phyloP scores from a whole-genome alignment of 1,139 yeast species.

The Nadsonia commutata region DNA sequence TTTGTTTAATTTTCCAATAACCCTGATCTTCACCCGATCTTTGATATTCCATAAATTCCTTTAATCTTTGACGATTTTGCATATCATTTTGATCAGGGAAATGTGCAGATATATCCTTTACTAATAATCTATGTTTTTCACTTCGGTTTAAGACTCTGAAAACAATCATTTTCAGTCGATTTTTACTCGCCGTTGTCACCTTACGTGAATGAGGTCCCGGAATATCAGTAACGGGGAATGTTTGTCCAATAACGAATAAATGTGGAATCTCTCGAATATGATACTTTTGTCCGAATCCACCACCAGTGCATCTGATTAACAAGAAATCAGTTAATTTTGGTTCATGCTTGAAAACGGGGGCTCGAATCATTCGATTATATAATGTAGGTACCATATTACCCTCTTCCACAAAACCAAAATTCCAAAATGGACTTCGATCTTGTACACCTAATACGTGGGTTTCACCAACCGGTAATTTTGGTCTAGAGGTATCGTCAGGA shows the following conservation, averaged over 20 bases:
- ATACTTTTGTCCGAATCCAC: constrained; percentile 38
- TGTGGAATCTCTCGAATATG: constrained; percentile 53
- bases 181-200: constrained; percentile 85
- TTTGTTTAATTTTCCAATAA: constrained; percentile 77
- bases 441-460: constrained; percentile 91
- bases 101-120: constrained; percentile 78
- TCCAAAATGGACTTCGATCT: constrained; percentile 96
- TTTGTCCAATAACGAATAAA: constrained; percentile 79
- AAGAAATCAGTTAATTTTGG: constrained; percentile 67
- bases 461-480: constrained; percentile 83
- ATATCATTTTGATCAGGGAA: constrained; percentile 96
- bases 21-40: constrained; percentile 93
- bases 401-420: constrained; percentile 90
- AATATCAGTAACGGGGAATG: constrained; percentile 83
- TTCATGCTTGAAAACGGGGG: constrained; percentile 87
- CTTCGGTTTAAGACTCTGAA: constrained; percentile 72
- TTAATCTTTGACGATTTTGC: constrained; percentile 90
- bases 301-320: constrained; percentile 67
- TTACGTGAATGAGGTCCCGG: constrained; percentile 98
- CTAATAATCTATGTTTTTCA: constrained; percentile 62
- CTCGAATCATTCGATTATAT: constrained; percentile 81
- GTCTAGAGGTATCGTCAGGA: constrained; percentile 74
- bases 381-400: constrained; percentile 90
- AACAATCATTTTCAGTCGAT: constrained; percentile 85
- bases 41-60: constrained; percentile 97